These are phyloP conservation scores for Mycosphaerella arachidis DNA, from an alignment of 2,329 filamentous ascomycete genomes.

Conservation along the genomic window DNA sequence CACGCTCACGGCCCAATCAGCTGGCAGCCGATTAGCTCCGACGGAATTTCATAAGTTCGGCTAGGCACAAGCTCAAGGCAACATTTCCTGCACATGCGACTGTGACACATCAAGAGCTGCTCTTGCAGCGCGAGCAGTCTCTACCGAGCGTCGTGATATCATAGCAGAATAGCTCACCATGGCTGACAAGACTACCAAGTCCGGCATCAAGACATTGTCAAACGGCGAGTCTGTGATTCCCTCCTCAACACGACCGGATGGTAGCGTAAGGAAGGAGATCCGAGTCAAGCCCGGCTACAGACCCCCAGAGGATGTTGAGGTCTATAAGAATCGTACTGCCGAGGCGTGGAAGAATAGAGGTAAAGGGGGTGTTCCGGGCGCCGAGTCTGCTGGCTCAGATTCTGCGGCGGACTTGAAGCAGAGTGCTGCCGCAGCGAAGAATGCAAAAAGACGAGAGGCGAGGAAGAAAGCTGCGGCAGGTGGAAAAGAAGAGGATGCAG, in stretches of 20 bases:
- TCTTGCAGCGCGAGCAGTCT: not conserved
- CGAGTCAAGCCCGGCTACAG: constrained; percentile 89
- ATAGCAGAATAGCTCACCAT: constrained; percentile 30
- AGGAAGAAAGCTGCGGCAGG: constrained; percentile 55
- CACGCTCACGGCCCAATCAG: not conserved
- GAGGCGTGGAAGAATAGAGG: constrained; percentile 76
- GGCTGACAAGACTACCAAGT: constrained; percentile 38
- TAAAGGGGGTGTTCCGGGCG: constrained; percentile 68
- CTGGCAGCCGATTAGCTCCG: not conserved
- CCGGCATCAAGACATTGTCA: constrained; percentile 62
- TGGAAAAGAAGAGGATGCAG: constrained; percentile 59
- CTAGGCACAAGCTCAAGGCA: not conserved
- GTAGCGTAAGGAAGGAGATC: constrained; percentile 88
- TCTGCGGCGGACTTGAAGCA: constrained; percentile 35
- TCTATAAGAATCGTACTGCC: constrained; percentile 90
- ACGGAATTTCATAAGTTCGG: not conserved
- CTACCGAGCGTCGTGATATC: constrained; percentile 26
- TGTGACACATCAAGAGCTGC: not conserved
- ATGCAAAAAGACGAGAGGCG: constrained; percentile 72
- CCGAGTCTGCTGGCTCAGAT: constrained; percentile 48
- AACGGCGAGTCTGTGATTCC: constrained; percentile 87
- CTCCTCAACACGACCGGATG: constrained; percentile 78
- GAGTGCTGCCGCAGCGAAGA: constrained; percentile 60
- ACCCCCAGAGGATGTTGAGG: constrained; percentile 89
- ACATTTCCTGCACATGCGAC: not conserved